Evolutionary conservation across 345 rosid species (phyloP).

Genomic region (Murraya koenigii): DNA sequence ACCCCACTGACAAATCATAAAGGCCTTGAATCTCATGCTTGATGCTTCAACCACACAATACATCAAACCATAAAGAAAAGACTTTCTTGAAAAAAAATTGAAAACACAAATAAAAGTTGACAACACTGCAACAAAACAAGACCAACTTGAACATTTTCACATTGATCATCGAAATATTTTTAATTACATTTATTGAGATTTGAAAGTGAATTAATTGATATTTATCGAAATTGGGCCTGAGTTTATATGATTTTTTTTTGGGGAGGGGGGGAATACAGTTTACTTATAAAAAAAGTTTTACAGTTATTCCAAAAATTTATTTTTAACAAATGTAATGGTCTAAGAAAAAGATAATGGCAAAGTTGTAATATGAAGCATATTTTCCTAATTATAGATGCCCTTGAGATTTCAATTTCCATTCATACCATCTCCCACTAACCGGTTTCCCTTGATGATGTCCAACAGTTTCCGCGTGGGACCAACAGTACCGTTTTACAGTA

Average conservation of each 20-base stretch:
- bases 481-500: background rate
- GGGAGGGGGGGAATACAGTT: no score
- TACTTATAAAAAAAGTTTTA: no score
- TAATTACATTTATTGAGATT: background rate
- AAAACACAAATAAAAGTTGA: background rate
- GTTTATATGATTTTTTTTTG: no score
- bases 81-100: no score
- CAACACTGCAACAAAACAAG: background rate
- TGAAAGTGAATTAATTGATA: background rate
- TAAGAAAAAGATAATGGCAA: background rate
- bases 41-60: background rate
- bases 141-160: background rate
- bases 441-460: background rate
- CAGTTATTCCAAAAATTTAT: no score
- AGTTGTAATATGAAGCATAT: background rate
- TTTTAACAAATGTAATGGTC: no score
- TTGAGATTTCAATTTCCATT: background rate
- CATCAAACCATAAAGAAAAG: background rate
- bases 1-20: background rate
- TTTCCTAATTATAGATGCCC: background rate
- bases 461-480: slow-evolving; percentile 10
- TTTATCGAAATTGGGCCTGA: no score
- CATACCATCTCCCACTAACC: background rate
- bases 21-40: background rate
- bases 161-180: background rate